Base-by-base conservation (phyloP, 805 yeast species). In the Nakazawaea populi region DNA sequence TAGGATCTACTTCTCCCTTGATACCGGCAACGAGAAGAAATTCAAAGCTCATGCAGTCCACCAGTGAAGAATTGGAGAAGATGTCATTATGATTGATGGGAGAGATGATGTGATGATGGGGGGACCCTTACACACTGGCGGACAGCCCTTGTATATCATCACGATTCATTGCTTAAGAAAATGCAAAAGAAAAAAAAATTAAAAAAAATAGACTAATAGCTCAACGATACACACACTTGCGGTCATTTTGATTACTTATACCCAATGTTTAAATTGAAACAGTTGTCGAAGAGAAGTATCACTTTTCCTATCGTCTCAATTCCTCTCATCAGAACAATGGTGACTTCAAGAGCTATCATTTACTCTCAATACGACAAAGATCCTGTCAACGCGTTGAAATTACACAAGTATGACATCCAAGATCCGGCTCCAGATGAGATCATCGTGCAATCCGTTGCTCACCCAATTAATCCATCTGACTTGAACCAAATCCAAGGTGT, bases 381-480 rank as follows among this genome's bases (percentile, higher is more conserved):
- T 40, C 89, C 89, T 1, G 56, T 65, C 27, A 81, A 80, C 36
- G 81, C 75, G 3, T 68, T 83, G 49, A 69, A 69, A 46, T 71
- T 82, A 14, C 85, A 80, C 58, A 62, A 73, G 3, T 79, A 77
- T 59, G 68, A 74, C 37, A 69, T 83, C 46, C 62, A 62, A 7
- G 70, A 75, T 45, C 70, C 80, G 36, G 59, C 60, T 12, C 61
- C 66, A 27, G 65, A 75, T 54, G 71, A 83, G 48, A 71, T 89
- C 11, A 68, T 89, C n/a, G 64, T 89, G 50, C 77, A 83, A 59
- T 69, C 89, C 1, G 62, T 90, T 38, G 96, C 95, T 0, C 79
- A 87, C 55, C 96, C 97, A 1, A 75, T 91, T 55, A 91, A 91
- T 62, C 97, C 97, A 0, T 86, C 96, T 0, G 98, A 91, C 63